phyloP scores from a whole-genome alignment of 257 asterid species.

The Ligustrum vulgare region DNA sequence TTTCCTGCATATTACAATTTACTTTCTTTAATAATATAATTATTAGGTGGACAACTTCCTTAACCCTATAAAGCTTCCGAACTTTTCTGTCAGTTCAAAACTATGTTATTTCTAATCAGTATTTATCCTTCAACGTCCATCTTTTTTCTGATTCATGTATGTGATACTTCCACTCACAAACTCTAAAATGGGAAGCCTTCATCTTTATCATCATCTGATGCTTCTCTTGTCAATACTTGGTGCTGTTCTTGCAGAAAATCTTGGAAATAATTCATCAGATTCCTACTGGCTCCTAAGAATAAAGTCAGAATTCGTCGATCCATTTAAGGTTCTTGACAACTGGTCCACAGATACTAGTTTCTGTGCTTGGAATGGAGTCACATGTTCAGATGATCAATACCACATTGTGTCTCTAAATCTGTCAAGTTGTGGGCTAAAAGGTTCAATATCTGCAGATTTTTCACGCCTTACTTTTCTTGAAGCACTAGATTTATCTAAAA shows the following conservation, averaged over 20 bases:
- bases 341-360: slow-evolving; percentile 58
- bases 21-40: slow-evolving; percentile 29
- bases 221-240: slow-evolving; percentile 39
- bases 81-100: slow-evolving; percentile 14
- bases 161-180: slow-evolving; percentile 8
- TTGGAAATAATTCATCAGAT: slow-evolving; percentile 44
- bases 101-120: slow-evolving; percentile 17
- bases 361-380: slow-evolving; percentile 77
- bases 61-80: slow-evolving; percentile 51
- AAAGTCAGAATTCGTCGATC: slow-evolving; percentile 64
- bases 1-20: slow-evolving; percentile 22
- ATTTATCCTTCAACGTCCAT: slow-evolving; percentile 19
- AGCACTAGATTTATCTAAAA: slow-evolving; percentile 61
- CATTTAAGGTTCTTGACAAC: slow-evolving; percentile 49
- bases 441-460: slow-evolving; percentile 54
- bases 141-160: slow-evolving; percentile 4
- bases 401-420: slow-evolving; percentile 55
- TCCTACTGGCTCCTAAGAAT: slow-evolving; percentile 51
- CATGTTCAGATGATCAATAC: slow-evolving; percentile 56
- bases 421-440: slow-evolving; percentile 54
- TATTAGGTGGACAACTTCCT: slow-evolving; percentile 26
- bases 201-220: slow-evolving; percentile 34
- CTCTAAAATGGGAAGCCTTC: slow-evolving; percentile 43
- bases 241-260: slow-evolving; percentile 26
- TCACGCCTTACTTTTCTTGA: slow-evolving; percentile 59